These are phyloP conservation scores for Boletus vinaceobasis DNA, from an alignment of 768 basidiomycete species.

Conservation along the genomic window DNA sequence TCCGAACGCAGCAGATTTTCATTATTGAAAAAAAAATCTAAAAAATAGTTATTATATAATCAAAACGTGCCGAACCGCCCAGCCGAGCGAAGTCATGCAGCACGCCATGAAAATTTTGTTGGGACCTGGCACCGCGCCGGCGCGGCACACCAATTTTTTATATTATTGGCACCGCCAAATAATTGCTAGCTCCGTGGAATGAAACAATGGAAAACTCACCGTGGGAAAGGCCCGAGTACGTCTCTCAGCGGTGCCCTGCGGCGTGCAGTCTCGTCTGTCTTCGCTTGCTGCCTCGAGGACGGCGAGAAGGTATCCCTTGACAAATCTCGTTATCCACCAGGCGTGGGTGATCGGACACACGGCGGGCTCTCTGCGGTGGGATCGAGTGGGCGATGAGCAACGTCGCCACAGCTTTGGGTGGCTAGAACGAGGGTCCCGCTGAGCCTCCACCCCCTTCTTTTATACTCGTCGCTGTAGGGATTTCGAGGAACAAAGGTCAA, in stretches of 20 bases:
- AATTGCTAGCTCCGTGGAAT: conserved; percentile 21
- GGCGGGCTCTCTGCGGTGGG: conserved; percentile 3
- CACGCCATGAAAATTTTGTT: conserved; percentile 15
- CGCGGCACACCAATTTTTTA: conserved; percentile 25
- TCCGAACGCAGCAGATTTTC: conserved; percentile 10
- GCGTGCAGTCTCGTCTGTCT: conserved; percentile 18
- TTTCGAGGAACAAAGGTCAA: conserved; percentile 1
- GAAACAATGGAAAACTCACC: conserved; percentile 34
- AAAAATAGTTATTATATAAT: conserved; percentile 18
- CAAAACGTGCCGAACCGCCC: conserved; percentile 23
- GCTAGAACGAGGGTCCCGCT: not conserved
- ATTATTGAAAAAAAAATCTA: conserved; percentile 5
- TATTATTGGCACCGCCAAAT: conserved; percentile 30
- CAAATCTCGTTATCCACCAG: conserved; percentile 25
- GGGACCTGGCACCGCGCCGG: conserved; percentile 21
- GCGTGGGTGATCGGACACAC: conserved; percentile 21
- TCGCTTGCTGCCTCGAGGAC: conserved; percentile 36
- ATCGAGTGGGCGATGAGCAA: conserved; percentile 8
- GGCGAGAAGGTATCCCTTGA: conserved; percentile 21
- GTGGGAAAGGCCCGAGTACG: conserved; percentile 21
- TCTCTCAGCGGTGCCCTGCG: conserved; percentile 11
- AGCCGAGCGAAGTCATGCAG: conserved; percentile 22
- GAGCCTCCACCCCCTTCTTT: conserved; percentile 13
- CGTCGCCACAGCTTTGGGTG: conserved; percentile 5
- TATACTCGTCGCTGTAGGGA: conserved; percentile 13